Base-by-base conservation (phyloP, 2,329 filamentous ascomycete species). In the Chaetomiaceae sp. region DNA sequence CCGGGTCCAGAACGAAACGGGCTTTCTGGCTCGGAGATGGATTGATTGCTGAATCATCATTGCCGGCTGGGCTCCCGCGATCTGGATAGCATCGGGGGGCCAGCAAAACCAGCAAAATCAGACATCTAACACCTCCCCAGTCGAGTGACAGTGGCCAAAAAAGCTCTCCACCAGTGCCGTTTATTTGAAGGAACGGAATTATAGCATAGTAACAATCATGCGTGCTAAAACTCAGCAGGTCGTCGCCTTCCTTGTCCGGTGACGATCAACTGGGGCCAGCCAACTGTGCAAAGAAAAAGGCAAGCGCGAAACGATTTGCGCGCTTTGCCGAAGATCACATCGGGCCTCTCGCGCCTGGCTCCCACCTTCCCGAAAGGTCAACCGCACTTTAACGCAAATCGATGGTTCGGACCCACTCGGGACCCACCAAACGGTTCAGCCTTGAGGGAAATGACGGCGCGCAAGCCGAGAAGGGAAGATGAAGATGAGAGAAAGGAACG, bases 311-410 rank as follows among this genome's bases (percentile, higher is more conserved):
- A 11, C 23, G 32, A 45, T 34, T 11, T 8, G 33, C 44, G 53
- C 44, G 33, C 44, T 45, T 56, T 56, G 44, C 38, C 38, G 55
- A 41, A 48, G 55, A 54, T 51, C 55, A 29, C 32, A 46, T 46
- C 37, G 45, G 30, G 40, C 38, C 37, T 37, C 42, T 38, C 23
- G 23, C 21, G 29, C 5, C 18, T 16, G 29, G 43, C 45, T 59
- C 57, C 47, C 55, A 59, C 57, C 57, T 59, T 59, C 57, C 57
- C 42, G 29, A 59, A 59, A 11, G 38, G 56, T 47, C 46, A n/a
- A 45, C 47, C 20, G 25, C 37, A 32, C 38, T 23, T 34, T 42
- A 18, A 46, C 34, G 32, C 18, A 55, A 48, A 50, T 52, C 43
- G 51, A 56, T 49, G 50, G 53, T 52, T 18, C 42, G 44, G 53